phyloP scores from a whole-genome alignment of 768 basidiomycete species.

The Naematelia aurantialba region DNA sequence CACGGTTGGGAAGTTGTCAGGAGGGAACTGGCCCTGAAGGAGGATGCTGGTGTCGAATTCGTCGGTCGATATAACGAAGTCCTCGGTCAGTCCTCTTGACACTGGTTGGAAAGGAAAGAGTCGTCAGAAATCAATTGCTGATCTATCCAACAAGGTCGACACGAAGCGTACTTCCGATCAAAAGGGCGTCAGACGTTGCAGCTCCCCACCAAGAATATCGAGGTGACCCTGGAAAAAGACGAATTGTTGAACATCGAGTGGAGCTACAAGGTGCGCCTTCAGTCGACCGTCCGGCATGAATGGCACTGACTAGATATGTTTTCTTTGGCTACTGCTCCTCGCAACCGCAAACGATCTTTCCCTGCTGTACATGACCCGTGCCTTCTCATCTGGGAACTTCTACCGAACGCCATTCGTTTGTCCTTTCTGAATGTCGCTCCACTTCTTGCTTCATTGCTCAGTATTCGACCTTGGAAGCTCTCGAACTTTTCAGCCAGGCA shows the following conservation, averaged over 20 bases:
- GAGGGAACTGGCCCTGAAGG: constrained; percentile 57
- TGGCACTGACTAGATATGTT: not conserved
- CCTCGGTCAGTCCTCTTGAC: constrained; percentile 27
- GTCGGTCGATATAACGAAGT: constrained; percentile 43
- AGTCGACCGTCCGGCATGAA: not conserved
- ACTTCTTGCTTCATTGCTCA: constrained; percentile 44
- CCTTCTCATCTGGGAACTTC: not conserved
- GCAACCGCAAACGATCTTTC: too few relatives aligned
- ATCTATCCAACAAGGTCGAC: constrained; percentile 55
- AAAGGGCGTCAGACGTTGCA: constrained; percentile 59
- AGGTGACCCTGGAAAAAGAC: constrained; percentile 60
- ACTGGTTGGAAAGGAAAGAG: not conserved
- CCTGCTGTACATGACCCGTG: not conserved
- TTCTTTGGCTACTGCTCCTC: not conserved
- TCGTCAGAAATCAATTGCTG: not conserved
- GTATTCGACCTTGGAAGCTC: constrained; percentile 74
- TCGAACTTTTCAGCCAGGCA: constrained; percentile 65
- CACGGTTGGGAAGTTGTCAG: constrained; percentile 75
- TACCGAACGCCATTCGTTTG: too few relatives aligned
- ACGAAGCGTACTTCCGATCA: constrained; percentile 79
- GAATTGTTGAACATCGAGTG: constrained; percentile 83
- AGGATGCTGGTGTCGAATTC: constrained; percentile 38
- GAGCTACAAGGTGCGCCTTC: constrained; percentile 69
- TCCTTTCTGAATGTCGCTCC: not conserved
- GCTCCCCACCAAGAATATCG: constrained; percentile 22